Conservation (phyloP, 192 early-diverging fungal species). For the Coemansia sp. region DNA sequence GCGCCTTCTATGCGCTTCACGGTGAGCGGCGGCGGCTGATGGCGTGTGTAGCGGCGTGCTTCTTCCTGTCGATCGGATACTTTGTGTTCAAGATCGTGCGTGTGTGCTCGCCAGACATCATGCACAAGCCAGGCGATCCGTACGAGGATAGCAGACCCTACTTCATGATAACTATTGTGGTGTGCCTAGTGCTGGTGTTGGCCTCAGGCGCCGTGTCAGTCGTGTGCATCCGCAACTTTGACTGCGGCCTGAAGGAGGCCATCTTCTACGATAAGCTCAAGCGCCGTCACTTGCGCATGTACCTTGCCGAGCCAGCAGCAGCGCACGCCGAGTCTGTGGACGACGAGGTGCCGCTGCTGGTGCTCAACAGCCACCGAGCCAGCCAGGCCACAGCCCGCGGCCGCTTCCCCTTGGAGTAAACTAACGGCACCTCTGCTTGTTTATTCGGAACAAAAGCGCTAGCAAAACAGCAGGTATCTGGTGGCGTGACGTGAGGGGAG, state of each 20-base stretch:
- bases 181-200: conserved; percentile 37
- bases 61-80: conserved; percentile 41
- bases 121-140: conserved; percentile 39
- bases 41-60: conserved; percentile 12
- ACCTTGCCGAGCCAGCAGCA: conserved; percentile 7
- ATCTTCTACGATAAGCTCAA: conserved; percentile 46
- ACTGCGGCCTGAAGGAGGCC: conserved; percentile 48
- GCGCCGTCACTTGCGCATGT: conserved; percentile 30
- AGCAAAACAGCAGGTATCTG: no score
- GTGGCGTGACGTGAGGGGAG: no score
- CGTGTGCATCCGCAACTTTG: conserved; percentile 44
- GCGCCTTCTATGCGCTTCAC: conserved; percentile 31
- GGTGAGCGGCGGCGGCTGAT: conserved; percentile 41
- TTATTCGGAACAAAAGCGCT: neutral
- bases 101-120: conserved; percentile 25
- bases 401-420: conserved; percentile 39
- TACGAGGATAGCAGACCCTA: conserved; percentile 41
- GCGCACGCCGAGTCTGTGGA: neutral
- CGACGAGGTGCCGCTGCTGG: conserved; percentile 17
- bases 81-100: conserved; percentile 54
- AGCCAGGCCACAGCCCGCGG: conserved; percentile 14
- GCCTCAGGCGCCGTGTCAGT: conserved; percentile 27
- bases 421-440: neutral
- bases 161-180: conserved; percentile 51
- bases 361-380: conserved; percentile 1